A percentile compares a stretch with the other conserved stretches of the same genome.
Conservation (phyloP, 108 stramenopile species). For the Hondaea fermentalgiana region DNA sequence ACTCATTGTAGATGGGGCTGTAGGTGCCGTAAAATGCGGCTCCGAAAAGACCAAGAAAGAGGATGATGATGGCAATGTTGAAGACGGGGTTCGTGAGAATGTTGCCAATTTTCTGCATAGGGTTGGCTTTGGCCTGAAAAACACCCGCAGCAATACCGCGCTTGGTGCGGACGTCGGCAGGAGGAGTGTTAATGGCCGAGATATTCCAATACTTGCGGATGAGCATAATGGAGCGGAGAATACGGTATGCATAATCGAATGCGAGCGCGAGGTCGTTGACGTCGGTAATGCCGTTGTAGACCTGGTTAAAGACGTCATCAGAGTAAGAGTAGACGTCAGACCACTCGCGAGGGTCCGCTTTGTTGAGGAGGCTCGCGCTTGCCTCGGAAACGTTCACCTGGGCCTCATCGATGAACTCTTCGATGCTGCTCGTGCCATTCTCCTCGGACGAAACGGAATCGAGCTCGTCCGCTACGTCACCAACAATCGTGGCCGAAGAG, state of each 20-base stretch:
- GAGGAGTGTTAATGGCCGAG: background rate
- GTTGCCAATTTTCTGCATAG: background rate
- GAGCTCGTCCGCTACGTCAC: background rate
- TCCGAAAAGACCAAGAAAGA: background rate
- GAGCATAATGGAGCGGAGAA: background rate
- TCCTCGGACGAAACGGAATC: background rate
- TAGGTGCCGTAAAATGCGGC: background rate
- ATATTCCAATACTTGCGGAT: constrained; percentile 14
- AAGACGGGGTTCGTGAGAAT: background rate
- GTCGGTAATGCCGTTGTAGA: background rate
- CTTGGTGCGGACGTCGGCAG: constrained; percentile 8
- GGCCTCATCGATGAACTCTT: background rate
- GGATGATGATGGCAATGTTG: background rate
- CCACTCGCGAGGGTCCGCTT: constrained; percentile 6
- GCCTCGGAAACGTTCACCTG: background rate
- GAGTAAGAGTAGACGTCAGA: background rate
- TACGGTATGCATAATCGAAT: background rate
- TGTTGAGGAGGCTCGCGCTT: background rate
- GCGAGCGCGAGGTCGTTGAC: background rate
- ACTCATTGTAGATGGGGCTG: background rate
- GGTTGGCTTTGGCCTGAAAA: background rate
- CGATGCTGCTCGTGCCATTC: background rate
- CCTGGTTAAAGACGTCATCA: background rate
- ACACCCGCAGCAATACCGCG: background rate
- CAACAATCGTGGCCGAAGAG: background rate